Evolutionary conservation across 2,329 filamentous ascomycete genomes (phyloP).

Genomic region (Sporothrix pallida): DNA sequence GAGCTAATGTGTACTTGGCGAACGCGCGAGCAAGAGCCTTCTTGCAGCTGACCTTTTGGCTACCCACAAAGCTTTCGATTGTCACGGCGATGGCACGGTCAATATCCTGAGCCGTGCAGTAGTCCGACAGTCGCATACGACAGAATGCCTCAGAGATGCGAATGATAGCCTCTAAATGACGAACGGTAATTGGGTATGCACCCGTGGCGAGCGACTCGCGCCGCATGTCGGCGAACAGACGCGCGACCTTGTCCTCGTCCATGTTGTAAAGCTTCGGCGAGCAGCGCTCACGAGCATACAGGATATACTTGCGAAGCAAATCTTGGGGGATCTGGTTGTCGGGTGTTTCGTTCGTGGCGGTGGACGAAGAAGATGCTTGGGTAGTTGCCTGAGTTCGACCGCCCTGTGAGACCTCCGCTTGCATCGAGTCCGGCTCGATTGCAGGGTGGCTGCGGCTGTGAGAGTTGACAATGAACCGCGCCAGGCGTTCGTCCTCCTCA

Average conservation of each 20-base stretch:
- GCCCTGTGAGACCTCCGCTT: constrained; percentile 60
- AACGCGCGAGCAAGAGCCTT: constrained; percentile 93
- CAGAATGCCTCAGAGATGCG: constrained; percentile 93
- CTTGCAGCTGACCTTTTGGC: constrained; percentile 97
- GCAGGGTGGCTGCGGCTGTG: constrained; percentile 82
- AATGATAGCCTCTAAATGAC: constrained; percentile 97
- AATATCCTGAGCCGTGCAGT: constrained; percentile 87
- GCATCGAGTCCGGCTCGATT: constrained; percentile 55
- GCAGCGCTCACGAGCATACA: constrained; percentile 90
- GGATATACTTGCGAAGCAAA: constrained; percentile 91
- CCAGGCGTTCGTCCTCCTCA: constrained; percentile 86
- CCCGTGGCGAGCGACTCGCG: constrained; percentile 91
- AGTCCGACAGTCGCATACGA: constrained; percentile 97
- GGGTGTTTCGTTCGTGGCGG: constrained; percentile 41
- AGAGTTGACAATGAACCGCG: constrained; percentile 91
- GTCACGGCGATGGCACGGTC: constrained; percentile 97
- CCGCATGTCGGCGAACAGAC: constrained; percentile 95
- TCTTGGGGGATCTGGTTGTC: constrained; percentile 86
- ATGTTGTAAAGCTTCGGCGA: constrained; percentile 94
- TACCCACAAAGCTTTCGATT: constrained; percentile 93
- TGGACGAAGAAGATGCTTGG: constrained; percentile 37
- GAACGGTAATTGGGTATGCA: constrained; percentile 96
- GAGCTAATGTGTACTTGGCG: constrained; percentile 81
- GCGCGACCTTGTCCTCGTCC: constrained; percentile 94
- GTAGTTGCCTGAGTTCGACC: constrained; percentile 37